Base-by-base conservation (phyloP, 352 stramenopile genomes). In the Globisporangium takayamanum region DNA sequence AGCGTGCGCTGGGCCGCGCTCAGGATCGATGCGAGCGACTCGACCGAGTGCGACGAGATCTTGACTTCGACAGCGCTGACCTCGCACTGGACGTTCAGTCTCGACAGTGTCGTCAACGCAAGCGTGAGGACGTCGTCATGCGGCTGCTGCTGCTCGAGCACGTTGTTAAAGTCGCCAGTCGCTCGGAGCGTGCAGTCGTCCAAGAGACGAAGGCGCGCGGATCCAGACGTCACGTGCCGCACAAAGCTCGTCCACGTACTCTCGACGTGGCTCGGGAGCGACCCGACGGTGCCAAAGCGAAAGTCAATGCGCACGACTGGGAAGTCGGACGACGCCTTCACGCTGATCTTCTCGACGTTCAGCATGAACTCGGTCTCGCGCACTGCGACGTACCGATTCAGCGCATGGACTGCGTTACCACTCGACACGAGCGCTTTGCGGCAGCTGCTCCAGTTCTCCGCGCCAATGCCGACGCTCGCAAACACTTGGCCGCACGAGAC, bases 401-500 rank as follows among this genome's bases (percentile, higher is more conserved):
- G 69, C 12, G 74, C 71, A 36, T 80, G 69, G 14, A 84, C 62
- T 18, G 25, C 41, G 48, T 60, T 49, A 1, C 54, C 57, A 41
- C 63, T 50, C 10, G 46, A 48, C 44, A n/a, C 36, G 11, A 76
- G 26, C 18, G 52, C n/a, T 20, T 49, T 47, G 4, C 70, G 65
- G 26, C 64, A n/a, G 26, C 52, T 48, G 33, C 11, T 63, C n/a
- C 42, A 22, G 12, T 57, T 57, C 26, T 78, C 73, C 46, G 61
- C 53, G 7, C 76, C 76, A 39, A 87, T 30, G 5, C 68, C 59
- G 3, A 84, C 51, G 48, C 75, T 92, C 11, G 61, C 72, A 50
- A 92, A 92, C 50, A 85, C 46, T 63, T 92, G 76, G 5, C 80
- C 80, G 45, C 76, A 74, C 6, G 68, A 67, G 33, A 78, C 37